Evolutionary conservation across 2,329 filamentous ascomycete species (phyloP).

Genomic region (Aspergillus eucalypticola): DNA sequence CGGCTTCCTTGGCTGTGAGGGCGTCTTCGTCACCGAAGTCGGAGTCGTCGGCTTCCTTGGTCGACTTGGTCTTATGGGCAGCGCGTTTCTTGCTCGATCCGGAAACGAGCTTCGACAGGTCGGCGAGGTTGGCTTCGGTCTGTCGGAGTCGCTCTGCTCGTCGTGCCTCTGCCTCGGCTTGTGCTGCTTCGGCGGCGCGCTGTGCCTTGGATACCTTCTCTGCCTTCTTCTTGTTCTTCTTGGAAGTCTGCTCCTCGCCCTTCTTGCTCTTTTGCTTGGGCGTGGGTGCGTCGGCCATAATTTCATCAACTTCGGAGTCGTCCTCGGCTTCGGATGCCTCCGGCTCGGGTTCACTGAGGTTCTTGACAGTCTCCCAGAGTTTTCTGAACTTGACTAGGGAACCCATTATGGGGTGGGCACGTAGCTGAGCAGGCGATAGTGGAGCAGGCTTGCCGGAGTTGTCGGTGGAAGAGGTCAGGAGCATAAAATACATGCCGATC

Average conservation of each 20-base stretch:
- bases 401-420: slow-evolving; percentile 89
- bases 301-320: slow-evolving; percentile 20
- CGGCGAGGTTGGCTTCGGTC: slow-evolving; percentile 71
- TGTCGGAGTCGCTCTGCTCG: slow-evolving; percentile 55
- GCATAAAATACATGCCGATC: slow-evolving; percentile 89
- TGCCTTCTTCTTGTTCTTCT: slow-evolving; percentile 45
- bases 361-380: slow-evolving; percentile 74
- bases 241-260: slow-evolving; percentile 40
- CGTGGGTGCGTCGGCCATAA: slow-evolving; percentile 24
- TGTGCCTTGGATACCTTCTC: slow-evolving; percentile 51
- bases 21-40: slow-evolving; percentile 91
- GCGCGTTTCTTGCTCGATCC: slow-evolving; percentile 50
- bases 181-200: slow-evolving; percentile 52
- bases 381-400: slow-evolving; percentile 75
- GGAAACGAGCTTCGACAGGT: slow-evolving; percentile 64
- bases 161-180: slow-evolving; percentile 56
- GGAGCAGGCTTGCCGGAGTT: slow-evolving; percentile 57
- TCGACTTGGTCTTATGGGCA: slow-evolving; percentile 31
- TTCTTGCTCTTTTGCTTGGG: slow-evolving; percentile 18
- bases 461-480: slow-evolving; percentile 77
- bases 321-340: slow-evolving; percentile 12
- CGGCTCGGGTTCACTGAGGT: slow-evolving; percentile 56
- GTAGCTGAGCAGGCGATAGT: slow-evolving; percentile 73
- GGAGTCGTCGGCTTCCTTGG: slow-evolving; percentile 62
- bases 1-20: slow-evolving; percentile 74